Percentiles rank a stretch among this genome's conserved stretches.
Conservation (phyloP, 257 asterid genomes). For the Fraxinus cuspidata region DNA sequence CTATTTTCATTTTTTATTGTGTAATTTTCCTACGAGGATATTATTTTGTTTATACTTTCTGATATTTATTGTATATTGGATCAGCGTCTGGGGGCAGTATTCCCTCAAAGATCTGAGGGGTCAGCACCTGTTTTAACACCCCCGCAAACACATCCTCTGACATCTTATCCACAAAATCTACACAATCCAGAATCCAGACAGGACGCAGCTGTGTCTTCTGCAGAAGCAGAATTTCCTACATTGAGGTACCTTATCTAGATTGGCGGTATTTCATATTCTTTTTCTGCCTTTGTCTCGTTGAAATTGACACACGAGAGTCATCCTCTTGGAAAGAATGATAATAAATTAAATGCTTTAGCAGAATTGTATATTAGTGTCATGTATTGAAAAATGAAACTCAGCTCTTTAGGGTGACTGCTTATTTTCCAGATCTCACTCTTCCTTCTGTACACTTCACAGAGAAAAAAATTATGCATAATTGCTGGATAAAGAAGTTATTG, state of each 20-base stretch:
- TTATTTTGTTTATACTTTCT: constrained; percentile 11
- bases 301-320: neutral
- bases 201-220: constrained; percentile 82
- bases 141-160: constrained; percentile 83
- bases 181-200: constrained; percentile 66
- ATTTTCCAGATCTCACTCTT: constrained; percentile 15
- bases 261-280: neutral
- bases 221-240: constrained; percentile 91
- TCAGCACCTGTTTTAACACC: constrained; percentile 92
- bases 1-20: constrained; percentile 20
- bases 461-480: constrained; percentile 1
- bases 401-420: constrained; percentile 12
- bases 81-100: constrained; percentile 96
- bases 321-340: constrained; percentile 2
- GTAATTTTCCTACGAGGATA: constrained; percentile 19
- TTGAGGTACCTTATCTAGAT: constrained; percentile 57
- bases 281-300: neutral
- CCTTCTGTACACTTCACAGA: neutral
- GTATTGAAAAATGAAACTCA: neutral
- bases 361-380: constrained; percentile 11
- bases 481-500: neutral
- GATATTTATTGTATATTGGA: constrained; percentile 30
- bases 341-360: neutral
- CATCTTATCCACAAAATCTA: constrained; percentile 86
- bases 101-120: constrained; percentile 89